Conservation (phyloP, 257 asterid genomes). For the Scutellaria baicalensis region DNA sequence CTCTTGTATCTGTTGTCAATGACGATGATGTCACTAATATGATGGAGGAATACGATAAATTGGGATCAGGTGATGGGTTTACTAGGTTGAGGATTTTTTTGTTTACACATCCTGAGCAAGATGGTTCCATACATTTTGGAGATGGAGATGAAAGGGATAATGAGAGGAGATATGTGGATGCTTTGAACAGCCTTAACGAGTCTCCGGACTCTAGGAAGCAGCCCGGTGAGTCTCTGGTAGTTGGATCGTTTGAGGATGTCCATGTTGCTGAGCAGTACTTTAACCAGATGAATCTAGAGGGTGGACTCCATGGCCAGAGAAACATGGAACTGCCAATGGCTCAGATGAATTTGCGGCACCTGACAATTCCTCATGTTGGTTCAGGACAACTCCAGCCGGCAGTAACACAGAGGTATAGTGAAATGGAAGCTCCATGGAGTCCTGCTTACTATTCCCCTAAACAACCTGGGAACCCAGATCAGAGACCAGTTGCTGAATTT, state of each 20-base stretch:
- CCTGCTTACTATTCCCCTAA: conserved; percentile 90
- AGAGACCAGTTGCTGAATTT: conserved; percentile 56
- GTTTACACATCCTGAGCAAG: conserved; percentile 63
- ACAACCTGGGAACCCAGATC: conserved; percentile 60
- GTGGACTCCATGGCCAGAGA: conserved; percentile 61
- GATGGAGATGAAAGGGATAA: conserved; percentile 92
- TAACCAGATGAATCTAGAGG: conserved; percentile 70
- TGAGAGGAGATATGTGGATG: conserved; percentile 93
- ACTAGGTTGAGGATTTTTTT: conserved; percentile 84
- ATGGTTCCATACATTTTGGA: conserved; percentile 60
- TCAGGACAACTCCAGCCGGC: conserved; percentile 64
- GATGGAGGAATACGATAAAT: conserved; percentile 98
- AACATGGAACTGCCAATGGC: conserved; percentile 72
- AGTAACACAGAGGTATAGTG: conserved; percentile 57
- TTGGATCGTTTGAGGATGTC: conserved; percentile 54
- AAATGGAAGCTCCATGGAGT: conserved; percentile 97
- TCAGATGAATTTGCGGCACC: conserved; percentile 57
- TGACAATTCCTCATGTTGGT: conserved; percentile 66
- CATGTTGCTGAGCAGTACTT: conserved; percentile 62
- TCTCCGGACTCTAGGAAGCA: conserved; percentile 72
- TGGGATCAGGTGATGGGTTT: conserved; percentile 76
- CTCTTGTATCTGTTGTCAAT: conserved; percentile 91
- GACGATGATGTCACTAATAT: conserved; percentile 94
- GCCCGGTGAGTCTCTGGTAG: conserved; percentile 35
- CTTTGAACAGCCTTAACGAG: conserved; percentile 88